Evolutionary conservation across 257 asterid genomes (phyloP).

Genomic region (Parsonsia alboflavescens): DNA sequence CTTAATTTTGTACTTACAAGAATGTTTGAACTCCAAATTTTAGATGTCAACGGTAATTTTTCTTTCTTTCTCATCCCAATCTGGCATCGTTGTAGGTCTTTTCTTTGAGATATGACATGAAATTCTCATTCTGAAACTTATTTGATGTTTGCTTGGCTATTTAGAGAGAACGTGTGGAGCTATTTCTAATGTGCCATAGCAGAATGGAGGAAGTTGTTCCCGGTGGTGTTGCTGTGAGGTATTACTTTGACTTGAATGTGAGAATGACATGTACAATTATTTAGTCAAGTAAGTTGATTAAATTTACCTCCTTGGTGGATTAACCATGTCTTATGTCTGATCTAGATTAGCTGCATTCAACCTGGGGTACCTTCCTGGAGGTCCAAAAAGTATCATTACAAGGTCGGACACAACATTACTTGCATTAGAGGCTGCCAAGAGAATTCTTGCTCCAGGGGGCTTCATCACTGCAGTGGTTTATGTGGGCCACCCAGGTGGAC

Average conservation of each 20-base stretch:
- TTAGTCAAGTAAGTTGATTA: background rate
- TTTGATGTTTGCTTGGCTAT: constrained; percentile 14
- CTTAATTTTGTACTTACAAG: background rate
- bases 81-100: constrained; percentile 5
- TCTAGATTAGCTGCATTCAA: constrained; percentile 87
- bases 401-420: constrained; percentile 57
- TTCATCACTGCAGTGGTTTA: constrained; percentile 77
- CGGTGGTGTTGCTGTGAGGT: constrained; percentile 63
- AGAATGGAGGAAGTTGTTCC: constrained; percentile 82
- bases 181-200: constrained; percentile 72
- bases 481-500: constrained; percentile 82
- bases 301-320: background rate
- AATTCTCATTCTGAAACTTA: constrained; percentile 2
- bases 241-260: constrained; percentile 11
- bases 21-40: background rate
- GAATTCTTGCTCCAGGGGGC: constrained; percentile 60
- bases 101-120: background rate
- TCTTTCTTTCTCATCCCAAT: constrained; percentile 3
- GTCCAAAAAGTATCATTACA: constrained; percentile 63
- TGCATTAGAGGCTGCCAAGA: constrained; percentile 77
- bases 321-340: background rate
- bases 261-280: background rate
- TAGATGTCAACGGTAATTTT: background rate
- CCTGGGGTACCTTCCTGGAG: constrained; percentile 96
- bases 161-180: constrained; percentile 81